A percentile compares a stretch with the other conserved stretches of the same genome.
Evolutionary conservation across 805 yeast species (phyloP).

Genomic region (Cyberlindnera subsufficiens): DNA sequence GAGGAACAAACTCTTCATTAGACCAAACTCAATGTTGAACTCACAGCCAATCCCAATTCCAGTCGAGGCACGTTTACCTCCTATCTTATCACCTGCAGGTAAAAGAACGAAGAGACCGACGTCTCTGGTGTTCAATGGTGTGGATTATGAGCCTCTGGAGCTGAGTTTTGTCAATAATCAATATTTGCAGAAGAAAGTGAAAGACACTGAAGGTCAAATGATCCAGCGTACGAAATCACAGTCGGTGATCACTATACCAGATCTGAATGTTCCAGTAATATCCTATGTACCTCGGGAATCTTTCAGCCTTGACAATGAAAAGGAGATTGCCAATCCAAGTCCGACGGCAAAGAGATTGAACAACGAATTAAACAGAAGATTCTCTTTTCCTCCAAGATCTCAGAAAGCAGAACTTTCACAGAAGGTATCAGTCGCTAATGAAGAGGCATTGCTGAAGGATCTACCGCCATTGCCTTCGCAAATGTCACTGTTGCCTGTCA

Average conservation of each 20-base stretch:
- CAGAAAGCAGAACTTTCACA: not conserved
- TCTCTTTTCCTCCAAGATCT: constrained; percentile 20
- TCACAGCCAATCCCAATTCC: constrained; percentile 30
- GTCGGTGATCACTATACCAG: constrained; percentile 1
- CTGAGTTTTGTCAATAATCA: constrained; percentile 5
- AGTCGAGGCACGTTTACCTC: constrained; percentile 31
- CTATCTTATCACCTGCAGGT: constrained; percentile 30
- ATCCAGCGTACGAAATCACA: constrained; percentile 2
- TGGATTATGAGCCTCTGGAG: constrained; percentile 26
- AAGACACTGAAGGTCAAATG: constrained; percentile 3
- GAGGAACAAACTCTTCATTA: constrained; percentile 25
- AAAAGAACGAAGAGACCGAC: constrained; percentile 21
- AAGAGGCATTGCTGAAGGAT: not conserved
- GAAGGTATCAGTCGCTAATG: not conserved
- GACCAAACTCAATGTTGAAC: constrained; percentile 32
- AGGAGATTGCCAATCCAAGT: constrained; percentile 23
- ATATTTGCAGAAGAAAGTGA: constrained; percentile 3
- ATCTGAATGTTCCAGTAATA: not conserved
- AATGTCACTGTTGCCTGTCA: not conserved
- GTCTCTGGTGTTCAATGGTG: constrained; percentile 32
- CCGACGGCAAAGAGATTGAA: constrained; percentile 19
- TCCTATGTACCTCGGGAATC: not conserved
- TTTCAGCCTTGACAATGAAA: constrained; percentile 17
- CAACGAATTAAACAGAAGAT: constrained; percentile 19
- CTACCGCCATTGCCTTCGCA: constrained; percentile 6